Percentiles rank a stretch among this genome's conserved stretches.
phyloP scores from a whole-genome alignment of 1,284 basidiomycete species.

The Anthracocystis walkeri region DNA sequence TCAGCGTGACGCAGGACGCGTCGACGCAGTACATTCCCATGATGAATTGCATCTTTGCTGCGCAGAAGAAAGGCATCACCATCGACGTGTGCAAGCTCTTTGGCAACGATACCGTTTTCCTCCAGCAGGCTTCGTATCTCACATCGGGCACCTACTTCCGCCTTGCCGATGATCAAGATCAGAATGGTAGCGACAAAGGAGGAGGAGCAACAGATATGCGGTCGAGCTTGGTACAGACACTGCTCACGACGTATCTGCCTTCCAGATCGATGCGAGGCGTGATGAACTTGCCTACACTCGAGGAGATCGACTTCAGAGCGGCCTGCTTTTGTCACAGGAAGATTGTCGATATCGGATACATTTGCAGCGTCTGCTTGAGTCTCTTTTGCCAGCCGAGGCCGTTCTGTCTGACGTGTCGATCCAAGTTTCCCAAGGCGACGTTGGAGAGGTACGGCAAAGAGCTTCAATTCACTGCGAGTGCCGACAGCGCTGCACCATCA shows the following conservation, averaged over 20 bases:
- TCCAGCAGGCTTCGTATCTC: slow-evolving; percentile 95
- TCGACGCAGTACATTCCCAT: slow-evolving; percentile 92
- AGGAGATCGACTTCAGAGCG: slow-evolving; percentile 94
- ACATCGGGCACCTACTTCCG: slow-evolving; percentile 94
- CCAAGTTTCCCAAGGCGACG: slow-evolving; percentile 40
- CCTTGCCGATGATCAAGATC: slow-evolving; percentile 83
- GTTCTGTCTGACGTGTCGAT: slow-evolving; percentile 45
- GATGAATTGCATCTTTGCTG: slow-evolving; percentile 99
- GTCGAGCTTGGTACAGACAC: slow-evolving; percentile 55
- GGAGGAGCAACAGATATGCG: slow-evolving; percentile 28
- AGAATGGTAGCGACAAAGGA: slow-evolving; percentile 73
- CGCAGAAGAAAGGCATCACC: slow-evolving; percentile 94
- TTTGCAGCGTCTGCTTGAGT: slow-evolving; percentile 75
- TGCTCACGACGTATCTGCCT: slow-evolving; percentile 61
- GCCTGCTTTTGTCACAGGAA: slow-evolving; percentile 99
- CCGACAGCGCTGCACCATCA: not conserved
- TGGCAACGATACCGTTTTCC: slow-evolving; percentile 89
- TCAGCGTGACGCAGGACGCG: slow-evolving; percentile 90
- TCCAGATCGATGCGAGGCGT: slow-evolving; percentile 77
- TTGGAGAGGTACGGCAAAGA: slow-evolving; percentile 34
- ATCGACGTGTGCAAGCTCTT: slow-evolving; percentile 95
- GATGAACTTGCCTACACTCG: slow-evolving; percentile 88
- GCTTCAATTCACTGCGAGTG: slow-evolving; percentile 18
- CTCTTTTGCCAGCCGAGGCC: slow-evolving; percentile 49
- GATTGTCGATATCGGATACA: slow-evolving; percentile 95